A percentile compares a stretch with the other conserved stretches of the same genome.
Evolutionary conservation across 2,329 filamentous ascomycete genomes (phyloP).

Genomic region (Tolypocladium pustulatum): DNA sequence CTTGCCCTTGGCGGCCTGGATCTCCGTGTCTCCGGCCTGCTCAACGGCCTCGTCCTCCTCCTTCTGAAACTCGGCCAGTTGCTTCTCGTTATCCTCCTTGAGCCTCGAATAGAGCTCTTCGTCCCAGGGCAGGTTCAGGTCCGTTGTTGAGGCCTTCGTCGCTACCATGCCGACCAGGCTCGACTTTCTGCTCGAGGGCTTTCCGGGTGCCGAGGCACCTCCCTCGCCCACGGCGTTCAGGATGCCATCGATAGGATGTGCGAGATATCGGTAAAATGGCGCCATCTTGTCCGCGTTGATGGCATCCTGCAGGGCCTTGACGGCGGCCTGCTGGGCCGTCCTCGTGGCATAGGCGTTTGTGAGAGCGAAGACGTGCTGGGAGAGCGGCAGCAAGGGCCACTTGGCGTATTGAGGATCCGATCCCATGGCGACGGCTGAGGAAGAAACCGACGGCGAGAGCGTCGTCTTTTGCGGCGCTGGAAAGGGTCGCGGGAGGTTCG

Average conservation of each 20-base stretch:
- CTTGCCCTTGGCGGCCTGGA: slow-evolving; percentile 86
- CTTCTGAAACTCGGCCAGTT: slow-evolving; percentile 68
- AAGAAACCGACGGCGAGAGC: slow-evolving; percentile 12
- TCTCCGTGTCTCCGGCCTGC: slow-evolving; percentile 91
- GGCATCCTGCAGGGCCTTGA: slow-evolving; percentile 69
- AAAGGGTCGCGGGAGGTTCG: not conserved
- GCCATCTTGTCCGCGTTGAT: slow-evolving; percentile 81
- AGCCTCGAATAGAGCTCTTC: slow-evolving; percentile 74
- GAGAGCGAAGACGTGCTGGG: slow-evolving; percentile 79
- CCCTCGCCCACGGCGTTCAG: slow-evolving; percentile 67
- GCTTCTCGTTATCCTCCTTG: slow-evolving; percentile 66
- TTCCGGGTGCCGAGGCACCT: slow-evolving; percentile 36
- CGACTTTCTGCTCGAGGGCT: slow-evolving; percentile 55
- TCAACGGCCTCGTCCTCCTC: slow-evolving; percentile 91
- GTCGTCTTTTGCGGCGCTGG: not conserved
- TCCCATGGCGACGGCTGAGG: slow-evolving; percentile 45
- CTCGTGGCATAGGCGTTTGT: slow-evolving; percentile 66
- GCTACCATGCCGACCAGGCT: slow-evolving; percentile 68
- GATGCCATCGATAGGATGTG: slow-evolving; percentile 72
- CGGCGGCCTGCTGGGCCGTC: slow-evolving; percentile 55
- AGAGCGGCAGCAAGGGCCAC: slow-evolving; percentile 70
- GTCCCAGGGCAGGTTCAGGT: slow-evolving; percentile 76
- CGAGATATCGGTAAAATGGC: slow-evolving; percentile 74
- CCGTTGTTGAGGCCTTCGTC: slow-evolving; percentile 52
- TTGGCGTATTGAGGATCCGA: slow-evolving; percentile 79